A percentile compares a stretch with the other conserved stretches of the same genome.
These are phyloP conservation scores for Isatis tinctoria DNA, from an alignment of 345 rosid genomes.

Conservation along the genomic window DNA sequence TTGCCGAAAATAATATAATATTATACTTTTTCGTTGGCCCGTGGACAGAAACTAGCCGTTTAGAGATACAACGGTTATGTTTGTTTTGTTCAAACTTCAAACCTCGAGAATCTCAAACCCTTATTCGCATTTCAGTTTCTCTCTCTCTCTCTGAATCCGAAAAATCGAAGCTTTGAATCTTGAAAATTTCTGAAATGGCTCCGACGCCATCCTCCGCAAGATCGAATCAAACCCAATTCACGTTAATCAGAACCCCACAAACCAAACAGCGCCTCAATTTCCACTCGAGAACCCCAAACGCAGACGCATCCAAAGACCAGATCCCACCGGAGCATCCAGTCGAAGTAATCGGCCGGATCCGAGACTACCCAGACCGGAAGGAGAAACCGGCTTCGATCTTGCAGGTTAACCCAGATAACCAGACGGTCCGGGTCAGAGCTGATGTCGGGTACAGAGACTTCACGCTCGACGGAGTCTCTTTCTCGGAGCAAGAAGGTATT, in stretches of 20 bases:
- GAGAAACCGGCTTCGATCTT: constrained; percentile 56
- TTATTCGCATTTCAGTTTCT: not conserved
- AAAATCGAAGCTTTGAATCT: not conserved
- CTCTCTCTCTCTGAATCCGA: not conserved
- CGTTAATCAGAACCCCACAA: constrained; percentile 58
- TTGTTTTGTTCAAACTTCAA: constrained; percentile 15
- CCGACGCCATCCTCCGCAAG: constrained; percentile 68
- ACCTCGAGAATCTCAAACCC: constrained; percentile 18
- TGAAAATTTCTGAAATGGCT: constrained; percentile 45
- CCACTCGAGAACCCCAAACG: constrained; percentile 45
- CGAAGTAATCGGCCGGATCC: constrained; percentile 80
- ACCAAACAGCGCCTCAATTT: constrained; percentile 71
- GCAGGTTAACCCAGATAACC: constrained; percentile 54
- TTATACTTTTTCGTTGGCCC: not conserved
- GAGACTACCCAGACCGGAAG: constrained; percentile 58
- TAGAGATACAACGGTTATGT: constrained; percentile 32
- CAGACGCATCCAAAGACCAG: constrained; percentile 41
- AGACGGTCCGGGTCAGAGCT: constrained; percentile 67
- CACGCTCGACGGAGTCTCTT: constrained; percentile 79
- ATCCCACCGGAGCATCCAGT: constrained; percentile 73
- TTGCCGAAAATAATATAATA: not conserved
- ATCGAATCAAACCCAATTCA: constrained; percentile 40
- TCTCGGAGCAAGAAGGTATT: constrained; percentile 73
- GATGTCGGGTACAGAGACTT: constrained; percentile 90
- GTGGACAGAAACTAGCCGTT: constrained; percentile 30